phyloP scores from a whole-genome alignment of 495 filamentous ascomycete genomes.

The Polyplosphaeria fusca region DNA sequence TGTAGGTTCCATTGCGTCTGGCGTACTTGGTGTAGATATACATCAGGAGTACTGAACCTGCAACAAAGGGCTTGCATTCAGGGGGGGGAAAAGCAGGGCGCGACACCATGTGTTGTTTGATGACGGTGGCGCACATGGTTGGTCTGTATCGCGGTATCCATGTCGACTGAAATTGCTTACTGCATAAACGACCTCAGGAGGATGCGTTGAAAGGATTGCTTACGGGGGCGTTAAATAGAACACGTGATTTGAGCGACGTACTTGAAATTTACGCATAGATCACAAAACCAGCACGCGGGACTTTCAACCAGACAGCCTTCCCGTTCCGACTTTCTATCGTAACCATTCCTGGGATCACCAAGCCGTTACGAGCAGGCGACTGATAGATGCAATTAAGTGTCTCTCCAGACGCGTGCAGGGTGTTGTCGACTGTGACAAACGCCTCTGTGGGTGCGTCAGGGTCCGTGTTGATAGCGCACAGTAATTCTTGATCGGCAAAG shows the following conservation, averaged over 20 bases:
- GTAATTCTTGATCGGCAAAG: constrained; percentile 29
- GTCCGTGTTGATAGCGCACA: constrained; percentile 36
- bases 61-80: no score
- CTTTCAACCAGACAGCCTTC: constrained; percentile 8
- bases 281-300: constrained; percentile 22
- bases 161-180: not conserved
- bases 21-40: no score
- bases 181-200: not conserved
- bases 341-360: not conserved
- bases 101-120: not conserved
- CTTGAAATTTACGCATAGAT: constrained; percentile 23
- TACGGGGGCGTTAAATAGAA: no score
- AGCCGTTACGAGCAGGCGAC: not conserved
- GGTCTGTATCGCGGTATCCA: not conserved
- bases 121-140: not conserved
- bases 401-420: constrained; percentile 1
- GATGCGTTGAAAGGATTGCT: no score
- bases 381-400: constrained; percentile 20
- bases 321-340: constrained; percentile 6
- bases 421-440: constrained; percentile 25
- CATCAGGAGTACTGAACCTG: no score
- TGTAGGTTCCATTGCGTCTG: no score
- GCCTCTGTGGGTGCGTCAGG: not conserved
- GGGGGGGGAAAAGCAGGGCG: not conserved
- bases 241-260: no score